Evolutionary conservation across 164 flowering plant genomes (phyloP), one percentile per base, ranked within the genome.

Genomic region (Chimonanthus praecox): DNA sequence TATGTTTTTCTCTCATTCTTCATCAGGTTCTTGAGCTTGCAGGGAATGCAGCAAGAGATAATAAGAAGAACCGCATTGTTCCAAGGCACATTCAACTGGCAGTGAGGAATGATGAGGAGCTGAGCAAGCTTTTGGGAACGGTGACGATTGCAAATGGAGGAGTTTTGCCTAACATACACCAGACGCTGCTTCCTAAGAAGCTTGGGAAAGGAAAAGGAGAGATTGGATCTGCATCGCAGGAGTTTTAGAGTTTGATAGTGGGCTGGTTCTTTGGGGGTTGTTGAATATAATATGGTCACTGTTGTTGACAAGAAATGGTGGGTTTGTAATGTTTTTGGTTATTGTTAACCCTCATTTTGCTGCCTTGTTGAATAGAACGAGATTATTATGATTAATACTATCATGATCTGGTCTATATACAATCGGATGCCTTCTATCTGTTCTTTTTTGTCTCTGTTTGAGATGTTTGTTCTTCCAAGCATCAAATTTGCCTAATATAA

Each of bases 21-120:
- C 33, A 33, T 9, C 49, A 88, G 92, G 90, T 89, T 43, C 80
- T 89, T 63, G 92, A 89, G 69, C 82, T 87, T 7, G 90, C 92
- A 47, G 92, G 90, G 9, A 88, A 87, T 65, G 92, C 89, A 2
- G 92, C 90, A 3, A 84, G 89, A 71, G 92, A 89, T 64, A 86
- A 87, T 82, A 89, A 87, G 84, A 89, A 89, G 87, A 89, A 73
- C 13, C 69, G 92, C 13, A 89, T 89, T 15, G 86, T 85, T 13
- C 92, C 92, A 2, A 84, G 92, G 82, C 92, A 89, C 67, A 87
- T 89, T 13, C 90, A 87, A 54, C 83, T 89, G 18, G 92, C 92
- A 1, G 92, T 88, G 73, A 82, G 89, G 81, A 88, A 88, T 21
- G 90, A 87, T 71, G 90, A 86, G 64, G 90, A 87, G 74, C 62